phyloP scores from a whole-genome alignment of 164 flowering plant genomes.

The Hamamelis virginiana region DNA sequence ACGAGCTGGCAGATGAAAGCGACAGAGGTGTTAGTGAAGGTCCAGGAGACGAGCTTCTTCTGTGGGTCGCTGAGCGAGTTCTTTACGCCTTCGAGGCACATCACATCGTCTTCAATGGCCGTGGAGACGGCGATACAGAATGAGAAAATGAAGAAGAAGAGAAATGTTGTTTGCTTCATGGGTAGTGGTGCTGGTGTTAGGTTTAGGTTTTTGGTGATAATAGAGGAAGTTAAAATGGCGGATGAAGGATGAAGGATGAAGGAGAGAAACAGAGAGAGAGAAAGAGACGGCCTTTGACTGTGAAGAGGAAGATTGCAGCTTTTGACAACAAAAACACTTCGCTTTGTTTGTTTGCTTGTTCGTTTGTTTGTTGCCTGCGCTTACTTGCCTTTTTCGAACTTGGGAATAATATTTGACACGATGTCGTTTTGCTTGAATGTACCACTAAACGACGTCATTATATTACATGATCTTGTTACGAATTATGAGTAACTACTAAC shows the following conservation, averaged over 20 bases:
- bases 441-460: too few relatives aligned
- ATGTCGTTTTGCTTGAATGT: too few relatives aligned
- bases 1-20: constrained; percentile 23
- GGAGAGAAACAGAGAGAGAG: too few relatives aligned
- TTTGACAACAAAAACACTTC: background rate
- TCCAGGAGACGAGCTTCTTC: constrained; percentile 15
- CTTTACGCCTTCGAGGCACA: constrained; percentile 24
- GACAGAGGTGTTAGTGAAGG: constrained; percentile 16
- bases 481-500: too few relatives aligned
- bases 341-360: too few relatives aligned
- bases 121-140: background rate
- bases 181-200: background rate
- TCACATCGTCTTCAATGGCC: constrained; percentile 30
- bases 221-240: background rate
- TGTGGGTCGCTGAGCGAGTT: constrained; percentile 20
- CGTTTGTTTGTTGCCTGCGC: background rate
- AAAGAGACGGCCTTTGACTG: constrained; percentile 12
- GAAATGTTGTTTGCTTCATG: background rate
- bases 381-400: too few relatives aligned
- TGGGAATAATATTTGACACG: too few relatives aligned
- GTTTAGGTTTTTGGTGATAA: background rate
- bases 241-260: background rate
- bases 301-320: background rate
- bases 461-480: too few relatives aligned
- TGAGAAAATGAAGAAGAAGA: background rate